A percentile compares a stretch with the other conserved stretches of the same genome.
Evolutionary conservation across 805 yeast species (phyloP).

Genomic region (Wickerhamomyces silvicola): DNA sequence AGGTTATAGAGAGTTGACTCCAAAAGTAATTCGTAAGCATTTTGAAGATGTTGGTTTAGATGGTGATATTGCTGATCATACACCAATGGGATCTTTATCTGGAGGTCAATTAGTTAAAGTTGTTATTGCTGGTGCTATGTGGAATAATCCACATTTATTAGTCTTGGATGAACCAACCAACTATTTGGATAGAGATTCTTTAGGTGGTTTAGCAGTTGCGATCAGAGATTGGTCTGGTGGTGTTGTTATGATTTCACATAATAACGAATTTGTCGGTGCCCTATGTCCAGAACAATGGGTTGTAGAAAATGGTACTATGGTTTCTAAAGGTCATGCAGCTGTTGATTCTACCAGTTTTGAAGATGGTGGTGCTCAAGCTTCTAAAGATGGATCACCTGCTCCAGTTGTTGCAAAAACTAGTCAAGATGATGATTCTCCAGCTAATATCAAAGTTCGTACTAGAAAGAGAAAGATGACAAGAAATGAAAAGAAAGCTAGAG

Average conservation of each 20-base stretch:
- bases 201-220: constrained; percentile 96
- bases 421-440: constrained; percentile 85
- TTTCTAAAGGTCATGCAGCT: constrained; percentile 71
- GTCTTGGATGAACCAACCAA: constrained; percentile 98
- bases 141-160: constrained; percentile 97
- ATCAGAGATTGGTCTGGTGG: constrained; percentile 98
- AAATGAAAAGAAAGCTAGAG: constrained; percentile 88
- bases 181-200: constrained; percentile 94
- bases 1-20: constrained; percentile 91
- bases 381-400: constrained; percentile 41
- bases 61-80: constrained; percentile 97
- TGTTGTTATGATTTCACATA: constrained; percentile 97
- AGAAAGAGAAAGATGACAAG: constrained; percentile 97
- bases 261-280: constrained; percentile 94
- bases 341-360: constrained; percentile 78
- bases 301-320: constrained; percentile 86
- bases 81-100: constrained; percentile 91
- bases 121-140: constrained; percentile 99
- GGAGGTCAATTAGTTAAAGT: constrained; percentile 99
- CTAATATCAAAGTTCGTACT: constrained; percentile 85
- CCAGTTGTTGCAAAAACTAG: constrained; percentile 37
- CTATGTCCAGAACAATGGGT: constrained; percentile 98
- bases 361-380: constrained; percentile 56
- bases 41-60: constrained; percentile 96
- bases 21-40: constrained; percentile 90